Conservation (phyloP, 768 basidiomycete genomes). For the Clavulina sp. region DNA sequence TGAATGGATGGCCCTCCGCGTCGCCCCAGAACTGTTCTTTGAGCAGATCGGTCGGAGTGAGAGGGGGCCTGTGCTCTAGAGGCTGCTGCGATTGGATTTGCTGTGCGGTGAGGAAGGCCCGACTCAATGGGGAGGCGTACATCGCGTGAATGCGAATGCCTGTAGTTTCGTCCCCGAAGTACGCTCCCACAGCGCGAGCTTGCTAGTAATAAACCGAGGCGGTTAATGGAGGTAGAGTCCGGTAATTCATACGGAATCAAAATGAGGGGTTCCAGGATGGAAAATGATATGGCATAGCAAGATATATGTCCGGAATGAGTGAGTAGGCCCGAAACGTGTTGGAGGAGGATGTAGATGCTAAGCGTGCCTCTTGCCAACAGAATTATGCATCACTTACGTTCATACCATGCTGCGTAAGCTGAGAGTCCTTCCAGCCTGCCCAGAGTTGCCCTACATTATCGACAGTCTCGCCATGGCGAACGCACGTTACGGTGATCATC, state of each 20-base stretch:
- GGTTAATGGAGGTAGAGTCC: neutral
- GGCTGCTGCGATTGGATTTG: conserved; percentile 16
- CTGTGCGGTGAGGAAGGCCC: conserved; percentile 23
- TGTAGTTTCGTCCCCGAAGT: conserved; percentile 12
- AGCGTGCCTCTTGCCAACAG: too few relatives aligned
- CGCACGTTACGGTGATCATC: neutral
- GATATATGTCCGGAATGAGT: too few relatives aligned
- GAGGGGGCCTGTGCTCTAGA: conserved; percentile 15
- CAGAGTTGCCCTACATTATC: conserved; percentile 9
- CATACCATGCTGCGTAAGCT: conserved; percentile 20
- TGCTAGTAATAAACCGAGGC: conserved; percentile 14
- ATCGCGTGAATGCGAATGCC: conserved; percentile 17
- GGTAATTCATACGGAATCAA: too few relatives aligned
- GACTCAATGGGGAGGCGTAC: conserved; percentile 21
- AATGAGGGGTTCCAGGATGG: too few relatives aligned
- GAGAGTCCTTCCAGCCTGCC: conserved; percentile 20
- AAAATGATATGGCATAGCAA: too few relatives aligned
- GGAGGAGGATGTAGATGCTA: too few relatives aligned
- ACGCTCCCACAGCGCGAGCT: conserved; percentile 18
- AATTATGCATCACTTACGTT: neutral
- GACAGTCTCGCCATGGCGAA: conserved; percentile 10
- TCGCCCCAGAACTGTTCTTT: conserved; percentile 26
- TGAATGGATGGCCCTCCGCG: conserved; percentile 16
- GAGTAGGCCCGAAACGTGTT: too few relatives aligned
- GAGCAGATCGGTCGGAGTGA: conserved; percentile 18